phyloP scores from a whole-genome alignment of 768 basidiomycete species.

The Terana coerulea region DNA sequence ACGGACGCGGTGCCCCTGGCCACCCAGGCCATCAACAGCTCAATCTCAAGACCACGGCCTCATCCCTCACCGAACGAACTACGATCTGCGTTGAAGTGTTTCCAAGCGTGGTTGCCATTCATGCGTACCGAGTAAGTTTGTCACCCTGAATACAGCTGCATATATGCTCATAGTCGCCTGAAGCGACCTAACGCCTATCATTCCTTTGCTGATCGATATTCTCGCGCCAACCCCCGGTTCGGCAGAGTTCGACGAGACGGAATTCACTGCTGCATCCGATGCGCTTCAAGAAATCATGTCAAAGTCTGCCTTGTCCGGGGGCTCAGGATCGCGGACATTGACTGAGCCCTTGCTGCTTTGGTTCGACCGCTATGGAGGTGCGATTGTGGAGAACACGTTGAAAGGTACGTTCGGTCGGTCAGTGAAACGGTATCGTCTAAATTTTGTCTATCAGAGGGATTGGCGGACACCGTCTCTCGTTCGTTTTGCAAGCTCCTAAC shows the following conservation, averaged over 20 bases:
- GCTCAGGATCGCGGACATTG: slow-evolving; percentile 62
- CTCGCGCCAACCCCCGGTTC: slow-evolving; percentile 27
- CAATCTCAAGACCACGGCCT: slow-evolving; percentile 40
- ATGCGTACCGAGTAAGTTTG: slow-evolving; percentile 60
- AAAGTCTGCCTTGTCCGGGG: slow-evolving; percentile 68
- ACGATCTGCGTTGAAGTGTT: slow-evolving; percentile 69
- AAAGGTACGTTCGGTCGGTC: slow-evolving; percentile 35
- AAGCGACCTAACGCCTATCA: slow-evolving; percentile 69
- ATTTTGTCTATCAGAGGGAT: slow-evolving; percentile 41
- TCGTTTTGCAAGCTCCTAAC: slow-evolving; percentile 79
- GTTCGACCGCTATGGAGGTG: slow-evolving; percentile 53
- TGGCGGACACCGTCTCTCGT: slow-evolving; percentile 54
- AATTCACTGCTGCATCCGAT: slow-evolving; percentile 65
- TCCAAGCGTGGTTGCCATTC: slow-evolving; percentile 79
- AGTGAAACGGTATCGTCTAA: neutral
- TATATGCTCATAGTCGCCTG: neutral
- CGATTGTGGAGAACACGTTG: slow-evolving; percentile 38
- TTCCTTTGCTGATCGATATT: slow-evolving; percentile 56
- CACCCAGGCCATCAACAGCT: slow-evolving; percentile 57
- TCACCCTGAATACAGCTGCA: neutral
- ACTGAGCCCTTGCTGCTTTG: slow-evolving; percentile 88
- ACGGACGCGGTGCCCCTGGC: slow-evolving; percentile 69
- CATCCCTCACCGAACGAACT: slow-evolving; percentile 43
- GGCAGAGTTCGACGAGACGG: slow-evolving; percentile 39
- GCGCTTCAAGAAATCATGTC: slow-evolving; percentile 76